Evolutionary conservation across 495 filamentous ascomycete genomes (phyloP).

Genomic region (Penicillium tannophilum): DNA sequence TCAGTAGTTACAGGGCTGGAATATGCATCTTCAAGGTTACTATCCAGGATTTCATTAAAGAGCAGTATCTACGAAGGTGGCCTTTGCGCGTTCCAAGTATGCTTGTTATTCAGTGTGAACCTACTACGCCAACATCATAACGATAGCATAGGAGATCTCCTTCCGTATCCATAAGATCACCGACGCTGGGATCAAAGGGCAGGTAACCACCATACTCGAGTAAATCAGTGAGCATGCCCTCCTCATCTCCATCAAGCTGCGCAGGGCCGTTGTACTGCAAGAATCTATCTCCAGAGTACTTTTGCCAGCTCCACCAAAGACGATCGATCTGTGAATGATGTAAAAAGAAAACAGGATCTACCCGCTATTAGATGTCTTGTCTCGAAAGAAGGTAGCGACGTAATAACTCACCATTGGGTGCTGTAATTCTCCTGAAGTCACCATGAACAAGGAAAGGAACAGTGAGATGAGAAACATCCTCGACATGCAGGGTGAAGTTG

Average conservation of each 20-base stretch:
- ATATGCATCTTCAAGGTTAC: too few relatives aligned
- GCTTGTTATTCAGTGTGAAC: too few relatives aligned
- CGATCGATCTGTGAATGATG: background rate
- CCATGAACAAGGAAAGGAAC: background rate
- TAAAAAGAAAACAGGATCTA: background rate
- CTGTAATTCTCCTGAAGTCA: background rate
- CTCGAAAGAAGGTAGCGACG: too few relatives aligned
- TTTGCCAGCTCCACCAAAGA: background rate
- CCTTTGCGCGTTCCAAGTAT: too few relatives aligned
- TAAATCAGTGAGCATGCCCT: background rate
- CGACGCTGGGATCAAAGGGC: background rate
- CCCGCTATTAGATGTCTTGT: too few relatives aligned
- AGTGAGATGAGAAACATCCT: background rate
- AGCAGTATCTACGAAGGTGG: too few relatives aligned
- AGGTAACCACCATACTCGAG: background rate
- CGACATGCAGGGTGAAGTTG: background rate
- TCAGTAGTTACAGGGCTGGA: too few relatives aligned
- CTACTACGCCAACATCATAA: background rate
- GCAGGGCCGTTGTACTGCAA: background rate
- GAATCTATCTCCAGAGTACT: background rate
- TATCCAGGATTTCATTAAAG: too few relatives aligned
- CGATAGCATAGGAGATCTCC: background rate
- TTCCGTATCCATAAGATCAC: background rate
- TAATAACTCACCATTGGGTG: background rate
- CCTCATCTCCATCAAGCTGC: background rate